These are phyloP conservation scores for Xylaria telfairii DNA, from an alignment of 495 filamentous ascomycete species.

Conservation along the genomic window DNA sequence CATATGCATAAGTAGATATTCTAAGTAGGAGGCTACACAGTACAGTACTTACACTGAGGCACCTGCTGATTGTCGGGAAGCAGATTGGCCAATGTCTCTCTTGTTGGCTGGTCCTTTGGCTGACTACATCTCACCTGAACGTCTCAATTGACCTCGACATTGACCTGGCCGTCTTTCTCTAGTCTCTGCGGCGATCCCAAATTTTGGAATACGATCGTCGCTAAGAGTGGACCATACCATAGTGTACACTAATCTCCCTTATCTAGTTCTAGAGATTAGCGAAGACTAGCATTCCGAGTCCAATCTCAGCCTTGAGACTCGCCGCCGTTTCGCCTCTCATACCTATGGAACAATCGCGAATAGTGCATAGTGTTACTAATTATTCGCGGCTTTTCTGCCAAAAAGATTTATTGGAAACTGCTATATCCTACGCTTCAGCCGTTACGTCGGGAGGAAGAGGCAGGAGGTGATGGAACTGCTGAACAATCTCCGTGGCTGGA, in stretches of 20 bases:
- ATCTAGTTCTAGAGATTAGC: background rate
- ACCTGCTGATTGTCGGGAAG: slow-evolving; percentile 1
- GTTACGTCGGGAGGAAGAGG: background rate
- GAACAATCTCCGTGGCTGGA: slow-evolving; percentile 14
- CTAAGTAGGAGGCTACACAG: too few species aligned
- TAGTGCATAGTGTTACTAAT: background rate
- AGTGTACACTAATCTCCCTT: background rate
- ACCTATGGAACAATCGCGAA: background rate
- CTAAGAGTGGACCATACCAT: background rate
- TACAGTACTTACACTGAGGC: background rate
- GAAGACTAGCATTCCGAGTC: background rate
- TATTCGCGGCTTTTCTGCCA: background rate
- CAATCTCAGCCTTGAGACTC: background rate
- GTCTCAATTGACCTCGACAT: background rate
- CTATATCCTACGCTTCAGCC: background rate
- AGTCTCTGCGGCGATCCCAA: background rate
- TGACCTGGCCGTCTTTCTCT: background rate
- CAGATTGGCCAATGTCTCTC: background rate
- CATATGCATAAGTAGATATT: background rate
- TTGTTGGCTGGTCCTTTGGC: background rate
- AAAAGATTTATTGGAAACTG: background rate
- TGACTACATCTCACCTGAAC: background rate
- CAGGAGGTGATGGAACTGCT: slow-evolving; percentile 2
- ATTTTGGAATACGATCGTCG: background rate
- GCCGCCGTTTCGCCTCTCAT: background rate